A percentile compares a stretch with the other conserved stretches of the same genome.
Conservation (phyloP, 2,329 filamentous ascomycete species). For the Gnomoniopsis smithogilvyi region DNA sequence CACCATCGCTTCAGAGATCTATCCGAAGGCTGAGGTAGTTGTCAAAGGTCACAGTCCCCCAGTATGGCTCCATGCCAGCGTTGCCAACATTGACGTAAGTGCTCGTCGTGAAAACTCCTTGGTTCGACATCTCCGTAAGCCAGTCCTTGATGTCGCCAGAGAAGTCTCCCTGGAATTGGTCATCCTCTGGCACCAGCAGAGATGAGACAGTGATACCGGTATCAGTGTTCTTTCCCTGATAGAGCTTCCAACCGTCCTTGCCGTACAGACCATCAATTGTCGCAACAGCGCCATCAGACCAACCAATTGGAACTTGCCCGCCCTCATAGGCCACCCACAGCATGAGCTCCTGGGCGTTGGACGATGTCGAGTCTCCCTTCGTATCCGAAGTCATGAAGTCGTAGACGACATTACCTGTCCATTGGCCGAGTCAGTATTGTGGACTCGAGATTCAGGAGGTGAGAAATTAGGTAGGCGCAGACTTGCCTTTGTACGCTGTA, state of each 20-base stretch:
- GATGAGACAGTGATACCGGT: conserved; percentile 40
- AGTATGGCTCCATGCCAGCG: conserved; percentile 29
- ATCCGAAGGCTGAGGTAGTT: conserved; percentile 22
- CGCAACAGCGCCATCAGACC: conserved; percentile 29
- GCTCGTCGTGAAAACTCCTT: conserved; percentile 31
- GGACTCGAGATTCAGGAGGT: background rate
- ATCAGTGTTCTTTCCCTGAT: conserved; percentile 37
- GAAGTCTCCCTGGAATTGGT: conserved; percentile 35
- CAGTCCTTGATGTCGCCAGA: conserved; percentile 39
- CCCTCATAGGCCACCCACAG: conserved; percentile 43
- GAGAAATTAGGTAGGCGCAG: background rate
- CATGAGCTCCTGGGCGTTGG: conserved; percentile 38
- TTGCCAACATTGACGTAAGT: conserved; percentile 42
- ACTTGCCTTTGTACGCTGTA: conserved; percentile 34
- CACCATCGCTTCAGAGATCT: conserved; percentile 13
- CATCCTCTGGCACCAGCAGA: conserved; percentile 30
- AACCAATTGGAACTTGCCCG: conserved; percentile 41
- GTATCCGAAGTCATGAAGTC: conserved; percentile 42
- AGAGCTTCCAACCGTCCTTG: conserved; percentile 37
- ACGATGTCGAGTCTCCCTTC: conserved; percentile 38
- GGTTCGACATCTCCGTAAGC: conserved; percentile 33
- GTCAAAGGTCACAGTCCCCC: conserved; percentile 23
- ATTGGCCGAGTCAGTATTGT: background rate
- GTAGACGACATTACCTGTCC: conserved; percentile 36
- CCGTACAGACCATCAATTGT: conserved; percentile 34